Conservation (phyloP, 1,284 basidiomycete genomes). For the Peniophora sp. region DNA sequence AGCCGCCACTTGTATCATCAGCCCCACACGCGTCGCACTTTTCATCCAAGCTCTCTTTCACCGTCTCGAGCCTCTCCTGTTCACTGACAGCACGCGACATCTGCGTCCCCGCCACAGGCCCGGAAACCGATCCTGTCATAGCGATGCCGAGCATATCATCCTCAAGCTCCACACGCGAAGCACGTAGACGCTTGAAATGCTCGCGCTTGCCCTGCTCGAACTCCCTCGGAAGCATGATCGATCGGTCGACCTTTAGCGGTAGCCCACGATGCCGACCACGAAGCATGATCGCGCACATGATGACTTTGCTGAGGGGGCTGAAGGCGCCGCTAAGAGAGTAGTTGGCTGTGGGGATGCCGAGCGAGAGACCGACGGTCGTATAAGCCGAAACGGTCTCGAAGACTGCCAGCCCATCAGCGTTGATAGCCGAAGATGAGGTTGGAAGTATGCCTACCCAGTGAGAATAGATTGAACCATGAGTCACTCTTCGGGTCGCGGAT, state of each 20-base stretch:
- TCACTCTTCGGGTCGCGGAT: constrained; percentile 41
- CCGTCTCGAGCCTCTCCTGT: too few relatives aligned
- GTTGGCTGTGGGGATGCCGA: constrained; percentile 39
- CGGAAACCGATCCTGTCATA: too few relatives aligned
- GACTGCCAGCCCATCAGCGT: constrained; percentile 18
- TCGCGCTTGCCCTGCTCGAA: not conserved
- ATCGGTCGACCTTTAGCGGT: constrained; percentile 43
- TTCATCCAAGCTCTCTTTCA: too few relatives aligned
- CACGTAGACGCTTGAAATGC: too few relatives aligned
- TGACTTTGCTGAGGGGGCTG: constrained; percentile 45
- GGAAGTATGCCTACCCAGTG: constrained; percentile 15
- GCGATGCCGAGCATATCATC: too few relatives aligned
- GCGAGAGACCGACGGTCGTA: constrained; percentile 48
- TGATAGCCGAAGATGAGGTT: not conserved
- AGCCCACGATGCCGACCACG: constrained; percentile 53
- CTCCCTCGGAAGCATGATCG: constrained; percentile 12
- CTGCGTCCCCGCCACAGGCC: too few relatives aligned
- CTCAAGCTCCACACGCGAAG: too few relatives aligned
- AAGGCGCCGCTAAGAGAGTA: constrained; percentile 44
- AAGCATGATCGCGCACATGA: constrained; percentile 54
- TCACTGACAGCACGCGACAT: too few relatives aligned
- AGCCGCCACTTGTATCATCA: too few relatives aligned
- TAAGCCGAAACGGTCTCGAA: constrained; percentile 56
- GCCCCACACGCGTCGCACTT: too few relatives aligned
- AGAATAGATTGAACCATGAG: constrained; percentile 62